Conservation (phyloP, 345 rosid species). For the rapeseed (Brassica napus) region DNA sequence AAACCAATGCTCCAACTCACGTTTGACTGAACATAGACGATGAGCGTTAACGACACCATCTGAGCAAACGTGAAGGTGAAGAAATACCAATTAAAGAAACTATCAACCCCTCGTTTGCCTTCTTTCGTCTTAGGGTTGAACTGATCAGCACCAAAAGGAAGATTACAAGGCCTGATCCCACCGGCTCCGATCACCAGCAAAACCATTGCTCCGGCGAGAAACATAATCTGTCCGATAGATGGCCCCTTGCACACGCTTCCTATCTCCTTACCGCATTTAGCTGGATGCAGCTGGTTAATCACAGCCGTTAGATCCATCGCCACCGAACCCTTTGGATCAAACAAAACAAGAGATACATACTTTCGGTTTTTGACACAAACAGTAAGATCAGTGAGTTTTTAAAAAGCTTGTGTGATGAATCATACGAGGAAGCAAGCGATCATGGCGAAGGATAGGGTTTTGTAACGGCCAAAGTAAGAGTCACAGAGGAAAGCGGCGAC, state of each 20-base stretch:
- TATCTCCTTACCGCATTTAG: slow-evolving; percentile 39
- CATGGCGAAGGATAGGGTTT: slow-evolving; percentile 59
- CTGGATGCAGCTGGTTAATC: slow-evolving; percentile 55
- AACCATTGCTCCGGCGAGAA: slow-evolving; percentile 52
- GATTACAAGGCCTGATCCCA: slow-evolving; percentile 72
- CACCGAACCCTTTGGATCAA: slow-evolving; percentile 53
- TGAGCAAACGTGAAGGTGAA: slow-evolving; percentile 79
- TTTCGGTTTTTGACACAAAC: background rate
- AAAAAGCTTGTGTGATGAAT: background rate
- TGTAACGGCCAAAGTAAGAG: slow-evolving; percentile 70
- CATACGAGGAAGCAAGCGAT: slow-evolving; percentile 52
- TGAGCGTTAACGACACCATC: slow-evolving; percentile 65
- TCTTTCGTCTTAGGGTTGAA: slow-evolving; percentile 61
- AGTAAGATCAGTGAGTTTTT: background rate
- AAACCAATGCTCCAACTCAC: slow-evolving; percentile 78
- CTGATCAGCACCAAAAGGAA: slow-evolving; percentile 81
- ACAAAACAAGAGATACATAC: background rate
- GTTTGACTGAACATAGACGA: slow-evolving; percentile 71
- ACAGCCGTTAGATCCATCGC: slow-evolving; percentile 63
- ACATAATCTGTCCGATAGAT: slow-evolving; percentile 57
- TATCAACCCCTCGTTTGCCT: slow-evolving; percentile 67
- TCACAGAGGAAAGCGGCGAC: slow-evolving; percentile 68
- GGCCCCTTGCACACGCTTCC: slow-evolving; percentile 54
- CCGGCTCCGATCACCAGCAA: slow-evolving; percentile 68
- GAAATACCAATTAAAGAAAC: slow-evolving; percentile 88